Base-by-base conservation (phyloP, 768 basidiomycete genomes). In the Daedaleopsis sinensis region DNA sequence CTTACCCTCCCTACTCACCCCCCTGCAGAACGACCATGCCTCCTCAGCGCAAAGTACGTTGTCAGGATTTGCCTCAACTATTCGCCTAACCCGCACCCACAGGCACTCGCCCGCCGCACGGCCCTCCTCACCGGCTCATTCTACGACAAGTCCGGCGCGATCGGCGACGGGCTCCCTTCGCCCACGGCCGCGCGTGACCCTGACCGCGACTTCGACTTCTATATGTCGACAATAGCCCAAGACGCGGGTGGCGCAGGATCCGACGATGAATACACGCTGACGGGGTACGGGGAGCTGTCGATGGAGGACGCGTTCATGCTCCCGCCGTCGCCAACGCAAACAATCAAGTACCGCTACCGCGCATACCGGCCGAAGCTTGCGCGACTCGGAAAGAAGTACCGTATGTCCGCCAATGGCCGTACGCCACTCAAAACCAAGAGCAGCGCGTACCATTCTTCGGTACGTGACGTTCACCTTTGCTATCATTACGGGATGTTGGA, bases 311-410 rank as follows among this genome's bases (percentile, higher is more conserved):
- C 49, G 42, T 64, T 64, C 58, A 56, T 32, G 58, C 62, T 64
- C 43, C 62, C 62, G 44, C 62, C 62, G 23, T 64, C 62, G 11
- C 62, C 62, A 24, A 64, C 62, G 58, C 62, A 64, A 51, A 64
- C 62, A 43, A 59, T 64, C 62, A 64, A 64, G 62, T 64, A 64
- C 55, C 62, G 62, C 54, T 64, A 64, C 51, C 58, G 62, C 55
- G 62, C 62, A 35, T 64, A 59, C 55, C 62, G 62, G 27, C 62
- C 62, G 44, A 64, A 64, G 58, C 62, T 64, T 54, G 62, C 62
- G 50, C 58, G 58, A n/a, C 32, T 51, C 46, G 52, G 54, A 19
- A 44, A 58, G 50, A 63, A 59, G 48, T 21, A 44, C 47, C 62
- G 62, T 52, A 55, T 58, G 32, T 47, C 53, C 49, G 58, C 55